Evolutionary conservation across 1,139 yeast species (phyloP).

Genomic region (Kluyveromyces marxianus): DNA sequence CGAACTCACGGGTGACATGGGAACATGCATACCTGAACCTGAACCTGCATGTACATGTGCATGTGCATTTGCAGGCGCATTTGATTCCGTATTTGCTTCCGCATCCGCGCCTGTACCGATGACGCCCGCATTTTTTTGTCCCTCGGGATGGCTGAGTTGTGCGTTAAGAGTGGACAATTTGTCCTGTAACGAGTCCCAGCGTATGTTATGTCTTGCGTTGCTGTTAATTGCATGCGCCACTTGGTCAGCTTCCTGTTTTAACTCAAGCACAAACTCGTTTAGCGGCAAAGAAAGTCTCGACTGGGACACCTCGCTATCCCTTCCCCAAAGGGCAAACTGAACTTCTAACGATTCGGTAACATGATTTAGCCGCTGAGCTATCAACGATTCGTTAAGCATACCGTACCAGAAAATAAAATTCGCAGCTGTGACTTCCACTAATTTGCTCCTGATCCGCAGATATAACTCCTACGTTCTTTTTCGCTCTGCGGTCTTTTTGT

Average conservation of each 20-base stretch:
- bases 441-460: no score
- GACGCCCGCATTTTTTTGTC: no score
- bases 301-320: not conserved
- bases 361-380: constrained; percentile 2
- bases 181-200: constrained; percentile 2
- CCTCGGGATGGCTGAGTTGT: no score
- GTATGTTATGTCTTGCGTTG: not conserved
- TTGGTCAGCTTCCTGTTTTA: constrained; percentile 5
- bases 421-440: no score
- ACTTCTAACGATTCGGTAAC: constrained; percentile 3
- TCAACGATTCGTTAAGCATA: constrained; percentile 3
- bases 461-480: no score
- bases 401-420: no score
- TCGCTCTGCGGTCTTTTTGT: no score
- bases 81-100: not conserved
- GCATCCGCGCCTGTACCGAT: not conserved
- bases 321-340: constrained; percentile 2
- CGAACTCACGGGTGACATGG: not conserved
- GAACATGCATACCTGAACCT: no score
- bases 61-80: no score
- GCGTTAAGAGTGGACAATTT: not conserved
- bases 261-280: not conserved
- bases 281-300: constrained; percentile 2
- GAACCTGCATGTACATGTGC: no score
- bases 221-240: not conserved